phyloP scores from a whole-genome alignment of 2,329 filamentous ascomycete species.

The Immersiporthe knoxdaviesiana region DNA sequence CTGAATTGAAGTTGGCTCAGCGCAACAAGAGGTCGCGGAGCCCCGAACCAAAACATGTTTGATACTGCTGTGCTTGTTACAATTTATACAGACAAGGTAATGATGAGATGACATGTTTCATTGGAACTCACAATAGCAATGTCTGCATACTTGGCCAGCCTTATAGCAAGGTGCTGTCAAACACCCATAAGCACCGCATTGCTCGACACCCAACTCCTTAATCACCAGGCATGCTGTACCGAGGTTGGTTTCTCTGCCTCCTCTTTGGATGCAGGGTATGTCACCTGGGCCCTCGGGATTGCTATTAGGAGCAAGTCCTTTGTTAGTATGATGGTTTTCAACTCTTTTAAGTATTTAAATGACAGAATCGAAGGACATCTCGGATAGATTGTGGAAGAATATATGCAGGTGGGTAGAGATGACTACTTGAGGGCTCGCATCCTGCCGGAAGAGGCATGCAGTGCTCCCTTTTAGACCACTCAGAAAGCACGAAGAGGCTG shows the following conservation, averaged over 20 bases:
- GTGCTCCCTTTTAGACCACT: no score
- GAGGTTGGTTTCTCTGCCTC: no score
- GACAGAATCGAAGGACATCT: neutral
- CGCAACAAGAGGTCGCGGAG: neutral
- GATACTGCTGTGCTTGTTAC: neutral
- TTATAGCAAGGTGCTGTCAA: neutral
- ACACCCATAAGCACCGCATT: neutral
- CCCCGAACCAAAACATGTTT: neutral
- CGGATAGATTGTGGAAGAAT: neutral
- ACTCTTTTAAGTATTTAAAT: neutral
- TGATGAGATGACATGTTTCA: slow-evolving; percentile 1
- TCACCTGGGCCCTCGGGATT: no score
- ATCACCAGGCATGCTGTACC: no score
- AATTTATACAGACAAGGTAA: neutral
- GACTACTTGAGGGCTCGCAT: no score
- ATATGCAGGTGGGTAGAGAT: neutral
- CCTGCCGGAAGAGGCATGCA: neutral
- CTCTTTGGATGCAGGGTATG: no score
- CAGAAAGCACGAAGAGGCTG: no score
- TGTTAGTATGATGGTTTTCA: no score
- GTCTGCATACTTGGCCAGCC: neutral
- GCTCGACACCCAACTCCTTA: no score
- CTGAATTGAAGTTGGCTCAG: neutral
- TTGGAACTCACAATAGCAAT: no score
- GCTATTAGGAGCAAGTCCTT: no score